Conservation (phyloP, 345 rosid genomes). For the Clarkia xantiana region DNA sequence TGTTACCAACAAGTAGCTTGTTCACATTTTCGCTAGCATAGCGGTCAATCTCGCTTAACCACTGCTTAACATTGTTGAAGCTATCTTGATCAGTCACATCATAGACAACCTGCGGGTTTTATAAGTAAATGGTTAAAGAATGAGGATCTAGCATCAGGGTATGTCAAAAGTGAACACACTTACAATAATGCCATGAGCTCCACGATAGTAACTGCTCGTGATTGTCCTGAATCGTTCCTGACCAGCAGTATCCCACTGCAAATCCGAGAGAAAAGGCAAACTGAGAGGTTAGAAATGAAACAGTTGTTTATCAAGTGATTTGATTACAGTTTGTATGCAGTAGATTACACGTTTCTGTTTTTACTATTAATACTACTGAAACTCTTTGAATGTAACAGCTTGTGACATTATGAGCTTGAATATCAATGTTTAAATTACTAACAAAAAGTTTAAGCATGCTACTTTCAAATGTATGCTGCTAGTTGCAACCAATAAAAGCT, state of each 20-base stretch:
- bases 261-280: conserved; percentile 6
- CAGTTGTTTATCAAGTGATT: too few species aligned
- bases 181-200: conserved; percentile 72
- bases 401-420: too few species aligned
- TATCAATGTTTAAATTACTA: too few species aligned
- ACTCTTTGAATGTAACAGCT: too few species aligned
- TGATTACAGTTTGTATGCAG: too few species aligned
- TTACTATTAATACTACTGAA: too few species aligned
- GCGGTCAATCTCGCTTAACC: conserved; percentile 69
- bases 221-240: conserved; percentile 75
- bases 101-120: conserved; percentile 46
- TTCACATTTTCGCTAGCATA: conserved; percentile 71
- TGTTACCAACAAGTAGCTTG: conserved; percentile 70
- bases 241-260: conserved; percentile 80
- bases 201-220: conserved; percentile 75
- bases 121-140: not conserved
- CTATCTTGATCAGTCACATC: conserved; percentile 83
- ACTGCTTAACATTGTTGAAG: conserved; percentile 69
- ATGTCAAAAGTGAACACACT: conserved; percentile 4
- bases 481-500: not conserved
- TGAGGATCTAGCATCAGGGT: not conserved
- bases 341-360: too few species aligned
- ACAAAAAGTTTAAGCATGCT: too few species aligned
- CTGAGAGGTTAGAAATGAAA: not conserved
- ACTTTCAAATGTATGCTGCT: too few species aligned